A percentile compares a stretch with the other conserved stretches of the same genome.
These are phyloP conservation scores for Phytopythium montanum DNA, from an alignment of 352 stramenopile species.

Conservation along the genomic window DNA sequence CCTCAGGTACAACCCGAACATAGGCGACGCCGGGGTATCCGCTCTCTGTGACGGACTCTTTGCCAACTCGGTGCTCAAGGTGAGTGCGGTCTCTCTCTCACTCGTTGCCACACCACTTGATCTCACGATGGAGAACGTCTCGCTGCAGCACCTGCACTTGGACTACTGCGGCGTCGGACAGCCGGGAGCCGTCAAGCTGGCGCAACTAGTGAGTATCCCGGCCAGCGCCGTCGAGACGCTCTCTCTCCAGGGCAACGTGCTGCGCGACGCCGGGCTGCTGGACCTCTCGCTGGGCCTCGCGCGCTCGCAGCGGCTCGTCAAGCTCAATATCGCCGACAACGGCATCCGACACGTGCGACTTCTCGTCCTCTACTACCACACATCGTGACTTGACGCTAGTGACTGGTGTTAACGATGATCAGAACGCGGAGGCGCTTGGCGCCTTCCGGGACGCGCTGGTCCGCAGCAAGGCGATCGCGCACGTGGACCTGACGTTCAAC, in stretches of 20 bases:
- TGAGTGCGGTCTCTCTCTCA: slow-evolving; percentile 4
- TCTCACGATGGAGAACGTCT: neutral
- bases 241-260: slow-evolving; percentile 57
- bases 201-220: slow-evolving; percentile 64
- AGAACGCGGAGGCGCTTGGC: slow-evolving; percentile 45
- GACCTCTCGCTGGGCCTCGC: slow-evolving; percentile 73
- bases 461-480: slow-evolving; percentile 57
- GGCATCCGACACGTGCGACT: slow-evolving; percentile 68
- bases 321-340: slow-evolving; percentile 77
- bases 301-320: slow-evolving; percentile 47
- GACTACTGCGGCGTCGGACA: slow-evolving; percentile 59
- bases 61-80: slow-evolving; percentile 61
- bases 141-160: slow-evolving; percentile 63
- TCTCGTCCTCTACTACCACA: neutral
- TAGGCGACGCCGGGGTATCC: slow-evolving; percentile 49
- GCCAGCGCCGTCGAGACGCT: slow-evolving; percentile 48
- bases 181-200: slow-evolving; percentile 55
- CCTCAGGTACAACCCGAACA: slow-evolving; percentile 64
- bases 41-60: slow-evolving; percentile 70
- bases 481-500: slow-evolving; percentile 81
- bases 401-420: neutral
- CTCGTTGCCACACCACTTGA: neutral
- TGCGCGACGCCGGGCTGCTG: slow-evolving; percentile 55
- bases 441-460: slow-evolving; percentile 64
- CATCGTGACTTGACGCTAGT: neutral